These are phyloP conservation scores for Escovopsis sp. DNA, from an alignment of 2,329 filamentous ascomycete species.

Conservation along the genomic window DNA sequence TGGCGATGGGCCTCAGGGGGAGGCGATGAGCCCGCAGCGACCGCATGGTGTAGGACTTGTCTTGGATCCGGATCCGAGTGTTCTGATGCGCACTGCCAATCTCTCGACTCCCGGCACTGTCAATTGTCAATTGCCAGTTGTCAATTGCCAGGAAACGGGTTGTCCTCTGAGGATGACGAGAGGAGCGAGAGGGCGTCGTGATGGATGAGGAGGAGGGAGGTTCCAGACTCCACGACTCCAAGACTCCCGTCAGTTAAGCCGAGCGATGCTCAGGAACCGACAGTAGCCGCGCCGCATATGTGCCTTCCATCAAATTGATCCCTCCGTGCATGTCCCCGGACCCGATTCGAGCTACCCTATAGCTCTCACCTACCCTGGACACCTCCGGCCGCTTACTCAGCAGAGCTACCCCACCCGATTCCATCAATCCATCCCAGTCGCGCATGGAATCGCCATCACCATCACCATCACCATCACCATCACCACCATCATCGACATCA, in stretches of 20 bases:
- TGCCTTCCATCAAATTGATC: too few relatives aligned
- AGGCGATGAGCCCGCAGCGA: slow-evolving; percentile 38
- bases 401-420: slow-evolving; percentile 81
- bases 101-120: not conserved
- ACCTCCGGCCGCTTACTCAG: slow-evolving; percentile 56
- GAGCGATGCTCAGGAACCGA: not conserved
- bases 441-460: slow-evolving; percentile 82
- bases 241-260: too few relatives aligned
- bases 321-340: too few relatives aligned
- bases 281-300: slow-evolving; percentile 4
- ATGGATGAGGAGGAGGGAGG: too few relatives aligned
- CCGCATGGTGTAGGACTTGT: slow-evolving; percentile 28
- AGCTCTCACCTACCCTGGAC: slow-evolving; percentile 2
- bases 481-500: slow-evolving; percentile 67
- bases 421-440: too few relatives aligned
- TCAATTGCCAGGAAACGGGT: too few relatives aligned
- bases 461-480: slow-evolving; percentile 70
- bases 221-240: too few relatives aligned
- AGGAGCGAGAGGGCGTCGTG: slow-evolving; percentile 1
- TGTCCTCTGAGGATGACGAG: not conserved
- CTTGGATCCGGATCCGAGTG: not conserved
- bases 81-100: not conserved
- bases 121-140: not conserved
- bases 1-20: slow-evolving; percentile 30
- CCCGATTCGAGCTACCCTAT: too few relatives aligned